These are phyloP conservation scores for Bryoglossum gracile DNA, from an alignment of 495 filamentous ascomycete genomes.

Conservation along the genomic window DNA sequence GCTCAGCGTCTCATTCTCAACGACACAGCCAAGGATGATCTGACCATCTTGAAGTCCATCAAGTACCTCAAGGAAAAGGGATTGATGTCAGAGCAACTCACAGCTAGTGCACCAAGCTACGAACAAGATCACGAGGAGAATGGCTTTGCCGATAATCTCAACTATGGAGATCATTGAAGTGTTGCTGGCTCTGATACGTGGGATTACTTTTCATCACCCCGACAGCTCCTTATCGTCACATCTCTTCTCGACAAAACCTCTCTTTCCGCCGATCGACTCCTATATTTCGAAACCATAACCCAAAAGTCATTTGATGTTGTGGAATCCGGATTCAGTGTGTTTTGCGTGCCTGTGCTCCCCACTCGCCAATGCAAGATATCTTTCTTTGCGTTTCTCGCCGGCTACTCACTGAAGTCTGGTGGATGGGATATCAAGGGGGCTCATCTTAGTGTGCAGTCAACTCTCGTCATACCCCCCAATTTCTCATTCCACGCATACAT, in stretches of 20 bases:
- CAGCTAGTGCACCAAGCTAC: conserved; percentile 17
- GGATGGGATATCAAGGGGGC: too few relatives aligned
- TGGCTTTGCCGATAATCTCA: conserved; percentile 18
- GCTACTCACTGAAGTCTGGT: too few relatives aligned
- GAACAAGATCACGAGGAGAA: conserved; percentile 20
- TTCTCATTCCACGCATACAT: too few relatives aligned
- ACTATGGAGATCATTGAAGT: conserved; percentile 19
- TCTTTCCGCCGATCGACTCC: background rate
- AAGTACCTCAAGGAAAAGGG: conserved; percentile 42
- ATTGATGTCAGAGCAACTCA: conserved; percentile 23
- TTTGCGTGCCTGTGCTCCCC: background rate
- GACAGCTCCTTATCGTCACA: background rate
- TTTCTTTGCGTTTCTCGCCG: background rate
- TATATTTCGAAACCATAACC: background rate
- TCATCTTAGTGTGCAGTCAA: too few relatives aligned
- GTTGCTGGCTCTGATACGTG: conserved; percentile 3
- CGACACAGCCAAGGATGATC: conserved; percentile 51
- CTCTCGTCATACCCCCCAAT: too few relatives aligned
- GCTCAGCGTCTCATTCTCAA: conserved; percentile 47
- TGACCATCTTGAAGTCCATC: conserved; percentile 46
- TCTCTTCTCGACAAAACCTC: conserved; percentile 1
- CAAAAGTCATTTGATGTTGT: background rate
- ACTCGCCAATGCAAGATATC: background rate
- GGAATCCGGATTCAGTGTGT: too few relatives aligned
- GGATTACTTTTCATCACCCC: background rate